Percentiles rank a stretch among this genome's conserved stretches.
These are phyloP conservation scores for Aspergillus pseudonomiae DNA, from an alignment of 2,329 filamentous ascomycete genomes.

Conservation along the genomic window DNA sequence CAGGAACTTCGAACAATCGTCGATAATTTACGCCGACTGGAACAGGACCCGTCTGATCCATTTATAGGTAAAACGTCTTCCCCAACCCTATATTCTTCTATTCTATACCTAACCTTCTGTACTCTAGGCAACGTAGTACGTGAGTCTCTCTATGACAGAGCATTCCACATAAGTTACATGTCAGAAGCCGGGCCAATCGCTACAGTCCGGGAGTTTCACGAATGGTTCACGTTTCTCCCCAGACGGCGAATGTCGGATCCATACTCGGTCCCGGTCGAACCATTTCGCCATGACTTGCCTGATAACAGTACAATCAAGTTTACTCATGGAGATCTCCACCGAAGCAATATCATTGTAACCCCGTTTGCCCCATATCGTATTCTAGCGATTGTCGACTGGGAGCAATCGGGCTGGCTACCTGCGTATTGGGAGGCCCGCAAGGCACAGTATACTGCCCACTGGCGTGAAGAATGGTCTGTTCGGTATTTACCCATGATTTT, in stretches of 20 bases:
- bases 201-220: slow-evolving; percentile 34
- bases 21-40: slow-evolving; percentile 26
- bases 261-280: slow-evolving; percentile 28
- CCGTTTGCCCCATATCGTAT: slow-evolving; percentile 21
- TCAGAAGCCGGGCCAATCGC: slow-evolving; percentile 32
- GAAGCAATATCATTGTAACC: slow-evolving; percentile 36
- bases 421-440: slow-evolving; percentile 38
- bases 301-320: slow-evolving; percentile 37
- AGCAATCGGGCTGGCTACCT: slow-evolving; percentile 37
- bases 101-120: background rate
- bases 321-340: slow-evolving; percentile 41
- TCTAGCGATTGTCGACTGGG: slow-evolving; percentile 35
- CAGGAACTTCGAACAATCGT: slow-evolving; percentile 22
- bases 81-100: background rate
- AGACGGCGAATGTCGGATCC: slow-evolving; percentile 29
- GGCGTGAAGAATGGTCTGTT: slow-evolving; percentile 27
- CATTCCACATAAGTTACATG: slow-evolving; percentile 22
- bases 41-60: slow-evolving; percentile 28
- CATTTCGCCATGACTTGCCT: slow-evolving; percentile 32
- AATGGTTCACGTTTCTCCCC: slow-evolving; percentile 34
- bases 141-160: slow-evolving; percentile 27
- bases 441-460: slow-evolving; percentile 26
- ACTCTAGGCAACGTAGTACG: slow-evolving; percentile 22
- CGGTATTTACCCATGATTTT: slow-evolving; percentile 37
- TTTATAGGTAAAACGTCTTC: slow-evolving; percentile 28